These are phyloP conservation scores for Cercospora sojina DNA, from an alignment of 2,329 filamentous ascomycete species.

Conservation along the genomic window DNA sequence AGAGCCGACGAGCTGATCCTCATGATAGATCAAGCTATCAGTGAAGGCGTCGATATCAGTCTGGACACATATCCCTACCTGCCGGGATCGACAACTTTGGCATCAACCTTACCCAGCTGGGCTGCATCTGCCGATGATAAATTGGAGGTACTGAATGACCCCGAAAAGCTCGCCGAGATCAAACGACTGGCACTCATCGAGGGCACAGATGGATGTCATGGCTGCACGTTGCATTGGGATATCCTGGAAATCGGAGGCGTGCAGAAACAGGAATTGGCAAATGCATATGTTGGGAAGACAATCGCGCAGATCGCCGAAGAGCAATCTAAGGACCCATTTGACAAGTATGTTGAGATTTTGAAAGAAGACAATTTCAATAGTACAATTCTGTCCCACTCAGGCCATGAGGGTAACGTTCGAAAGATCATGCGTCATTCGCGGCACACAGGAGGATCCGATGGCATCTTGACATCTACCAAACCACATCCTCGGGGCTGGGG, in stretches of 20 bases:
- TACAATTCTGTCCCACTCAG: conserved; percentile 32
- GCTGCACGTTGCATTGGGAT: conserved; percentile 32
- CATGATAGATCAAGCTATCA: conserved; percentile 32
- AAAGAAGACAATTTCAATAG: conserved; percentile 32
- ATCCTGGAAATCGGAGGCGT: conserved; percentile 34
- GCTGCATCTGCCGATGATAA: conserved; percentile 27
- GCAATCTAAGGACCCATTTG: conserved; percentile 28
- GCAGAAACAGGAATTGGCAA: conserved; percentile 22
- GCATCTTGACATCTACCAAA: conserved; percentile 33
- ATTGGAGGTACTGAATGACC: conserved; percentile 27
- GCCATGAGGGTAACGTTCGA: conserved; percentile 33
- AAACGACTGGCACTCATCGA: conserved; percentile 27
- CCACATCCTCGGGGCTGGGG: conserved; percentile 35
- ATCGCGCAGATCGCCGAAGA: conserved; percentile 30
- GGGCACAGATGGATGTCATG: conserved; percentile 33
- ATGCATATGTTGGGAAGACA: conserved; percentile 31
- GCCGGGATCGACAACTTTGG: conserved; percentile 32
- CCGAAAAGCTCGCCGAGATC: conserved; percentile 26
- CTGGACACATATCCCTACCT: conserved; percentile 35
- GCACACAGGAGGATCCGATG: conserved; percentile 34
- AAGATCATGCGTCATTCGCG: conserved; percentile 31
- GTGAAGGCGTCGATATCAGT: conserved; percentile 29
- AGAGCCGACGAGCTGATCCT: conserved; percentile 30
- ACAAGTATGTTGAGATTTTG: conserved; percentile 32
- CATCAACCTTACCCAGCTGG: conserved; percentile 31